These are phyloP conservation scores for Persicaria maculosa DNA, from an alignment of 148 eudicot species.

Conservation along the genomic window DNA sequence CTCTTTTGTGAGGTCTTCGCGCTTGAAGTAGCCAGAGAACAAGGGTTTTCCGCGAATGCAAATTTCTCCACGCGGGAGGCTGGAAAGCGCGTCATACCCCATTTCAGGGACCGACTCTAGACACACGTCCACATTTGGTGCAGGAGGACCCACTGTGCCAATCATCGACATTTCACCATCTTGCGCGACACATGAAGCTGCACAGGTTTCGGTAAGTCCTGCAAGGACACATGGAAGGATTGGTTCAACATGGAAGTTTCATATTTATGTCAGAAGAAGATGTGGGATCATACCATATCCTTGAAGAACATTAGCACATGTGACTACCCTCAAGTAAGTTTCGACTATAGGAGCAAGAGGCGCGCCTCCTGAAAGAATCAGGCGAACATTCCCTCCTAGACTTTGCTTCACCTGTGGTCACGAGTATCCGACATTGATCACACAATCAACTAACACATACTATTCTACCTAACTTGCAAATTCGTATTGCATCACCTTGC, in stretches of 20 bases:
- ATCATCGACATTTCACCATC: constrained; percentile 65
- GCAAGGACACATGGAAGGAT: neutral
- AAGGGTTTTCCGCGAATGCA: constrained; percentile 68
- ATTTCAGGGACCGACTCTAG: constrained; percentile 90
- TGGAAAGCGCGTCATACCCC: constrained; percentile 85
- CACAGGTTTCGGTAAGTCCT: constrained; percentile 97
- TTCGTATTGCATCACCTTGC: constrained; percentile 42
- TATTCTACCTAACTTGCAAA: neutral
- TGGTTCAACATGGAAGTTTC: neutral
- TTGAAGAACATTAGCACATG: constrained; percentile 91
- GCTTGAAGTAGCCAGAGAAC: constrained; percentile 78
- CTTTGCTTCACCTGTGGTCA: constrained; percentile 71
- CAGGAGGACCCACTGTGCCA: constrained; percentile 94
- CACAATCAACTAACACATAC: neutral
- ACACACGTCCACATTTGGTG: constrained; percentile 74
- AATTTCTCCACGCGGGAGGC: constrained; percentile 77
- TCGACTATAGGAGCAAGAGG: constrained; percentile 78
- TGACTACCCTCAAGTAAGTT: constrained; percentile 64
- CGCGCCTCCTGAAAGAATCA: constrained; percentile 90
- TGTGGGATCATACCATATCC: constrained; percentile 62
- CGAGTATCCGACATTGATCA: neutral
- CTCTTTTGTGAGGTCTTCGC: constrained; percentile 78
- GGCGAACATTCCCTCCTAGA: constrained; percentile 73
- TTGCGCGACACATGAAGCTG: constrained; percentile 66
- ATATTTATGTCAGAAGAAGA: neutral